Base-by-base conservation (phyloP, 129 eudicot genomes). In the Cynara cardunculus region DNA sequence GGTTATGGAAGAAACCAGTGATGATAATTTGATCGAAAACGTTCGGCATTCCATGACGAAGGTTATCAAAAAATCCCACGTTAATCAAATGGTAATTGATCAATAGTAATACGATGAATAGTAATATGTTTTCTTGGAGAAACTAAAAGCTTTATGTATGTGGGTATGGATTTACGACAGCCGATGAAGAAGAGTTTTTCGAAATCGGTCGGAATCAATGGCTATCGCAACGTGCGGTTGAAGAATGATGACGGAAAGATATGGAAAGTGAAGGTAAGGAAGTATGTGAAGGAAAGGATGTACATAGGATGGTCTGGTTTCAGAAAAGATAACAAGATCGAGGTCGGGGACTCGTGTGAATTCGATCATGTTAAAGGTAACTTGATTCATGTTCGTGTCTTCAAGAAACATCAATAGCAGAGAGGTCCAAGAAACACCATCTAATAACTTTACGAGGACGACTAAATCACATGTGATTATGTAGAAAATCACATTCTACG, bases 331-430 rank as follows among this genome's bases (percentile, higher is more conserved):
- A 78, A 78, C 27, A 49, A 39, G n/a, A 39, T 78, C 21, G 7
- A 39, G 39, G 10, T 41, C 5, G 31, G 82, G 19, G 22, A 68
- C 66, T 18, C 67, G 16, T 68, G 65, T 68, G 67, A 78, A 37
- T 39, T 78, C 31, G 1, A 12, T 12, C 82, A 78, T 41, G 75
- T 78, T 0, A 68, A 67, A 37, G 21, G 27, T 74, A 67, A 78
- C 82, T 27, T 68, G 75, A 4, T 78, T 78, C 82, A 67, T 78
- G 75, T 78, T 68, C 75, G n/a, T 28, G 82, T 78, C 75, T 14
- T 78, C 11, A 39, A 41, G 37, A 78, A 30, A 11, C 7, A 11
- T 41, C 53, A 13, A 41, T 41, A 8, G 34, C 34, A 67, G n/a
- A 41, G 2, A 18, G 41, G 67, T 41, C 12, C 5, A 78, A 11